A percentile compares a stretch with the other conserved stretches of the same genome.
Evolutionary conservation across 768 basidiomycete species (phyloP).

Genomic region (Xerocomus potaroensis): DNA sequence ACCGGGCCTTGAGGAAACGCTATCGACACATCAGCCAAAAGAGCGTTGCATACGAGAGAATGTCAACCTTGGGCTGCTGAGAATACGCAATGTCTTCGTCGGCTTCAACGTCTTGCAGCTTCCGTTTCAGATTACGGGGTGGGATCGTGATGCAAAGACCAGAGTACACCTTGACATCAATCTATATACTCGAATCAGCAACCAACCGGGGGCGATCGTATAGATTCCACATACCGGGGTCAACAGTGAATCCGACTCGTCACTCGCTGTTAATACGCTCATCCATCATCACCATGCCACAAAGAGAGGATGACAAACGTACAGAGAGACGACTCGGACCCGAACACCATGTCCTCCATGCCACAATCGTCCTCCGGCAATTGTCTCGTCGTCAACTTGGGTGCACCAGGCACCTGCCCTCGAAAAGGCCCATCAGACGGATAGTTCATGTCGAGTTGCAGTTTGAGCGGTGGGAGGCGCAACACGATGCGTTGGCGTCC

Average conservation of each 20-base stretch:
- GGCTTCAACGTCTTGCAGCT: slow-evolving; percentile 16
- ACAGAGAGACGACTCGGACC: slow-evolving; percentile 1
- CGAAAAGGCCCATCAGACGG: background rate
- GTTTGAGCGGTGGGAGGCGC: slow-evolving; percentile 12
- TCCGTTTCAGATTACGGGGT: slow-evolving; percentile 19
- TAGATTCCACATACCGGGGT: slow-evolving; percentile 17
- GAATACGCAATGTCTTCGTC: background rate
- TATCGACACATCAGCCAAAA: slow-evolving; percentile 5
- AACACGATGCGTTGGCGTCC: slow-evolving; percentile 3
- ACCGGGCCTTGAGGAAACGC: slow-evolving; percentile 15
- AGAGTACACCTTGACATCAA: slow-evolving; percentile 9
- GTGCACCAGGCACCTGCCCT: slow-evolving; percentile 19
- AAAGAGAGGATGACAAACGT: slow-evolving; percentile 8
- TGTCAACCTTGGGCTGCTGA: slow-evolving; percentile 19
- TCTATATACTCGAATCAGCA: background rate
- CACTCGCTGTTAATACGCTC: slow-evolving; percentile 8
- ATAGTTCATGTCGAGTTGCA: slow-evolving; percentile 1
- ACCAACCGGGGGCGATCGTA: background rate
- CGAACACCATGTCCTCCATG: slow-evolving; percentile 15
- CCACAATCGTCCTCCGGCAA: slow-evolving; percentile 24
- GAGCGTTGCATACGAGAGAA: background rate
- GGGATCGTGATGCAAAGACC: slow-evolving; percentile 27
- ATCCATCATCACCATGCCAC: background rate
- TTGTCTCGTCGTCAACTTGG: slow-evolving; percentile 20
- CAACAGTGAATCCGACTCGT: slow-evolving; percentile 6